Conservation (phyloP, 2,329 filamentous ascomycete genomes). For the Fusarium keratoplasticum region DNA sequence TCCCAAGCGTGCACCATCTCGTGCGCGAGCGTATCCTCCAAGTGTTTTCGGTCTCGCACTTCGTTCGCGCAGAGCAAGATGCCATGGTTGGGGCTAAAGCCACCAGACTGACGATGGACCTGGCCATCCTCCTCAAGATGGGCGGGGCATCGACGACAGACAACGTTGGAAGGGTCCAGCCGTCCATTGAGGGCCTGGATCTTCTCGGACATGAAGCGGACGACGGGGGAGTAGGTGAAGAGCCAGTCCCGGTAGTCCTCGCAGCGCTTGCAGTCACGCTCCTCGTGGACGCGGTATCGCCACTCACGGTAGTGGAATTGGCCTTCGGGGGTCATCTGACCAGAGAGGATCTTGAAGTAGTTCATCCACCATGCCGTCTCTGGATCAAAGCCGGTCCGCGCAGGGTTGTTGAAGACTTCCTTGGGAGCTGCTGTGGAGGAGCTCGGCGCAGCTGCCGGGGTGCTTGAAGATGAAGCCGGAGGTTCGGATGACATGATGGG, state of each 20-base stretch:
- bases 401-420: slow-evolving; percentile 67
- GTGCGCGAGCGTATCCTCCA: slow-evolving; percentile 95
- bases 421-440: slow-evolving; percentile 34
- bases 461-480: slow-evolving; percentile 15
- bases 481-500: slow-evolving; percentile 37
- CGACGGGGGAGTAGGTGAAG: slow-evolving; percentile 83
- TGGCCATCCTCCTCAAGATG: slow-evolving; percentile 67
- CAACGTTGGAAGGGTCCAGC: slow-evolving; percentile 79
- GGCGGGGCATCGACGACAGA: slow-evolving; percentile 81
- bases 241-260: slow-evolving; percentile 87
- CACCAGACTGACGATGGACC: slow-evolving; percentile 76
- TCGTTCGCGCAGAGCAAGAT: slow-evolving; percentile 95
- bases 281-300: slow-evolving; percentile 80
- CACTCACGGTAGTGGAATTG: slow-evolving; percentile 81
- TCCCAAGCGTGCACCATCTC: slow-evolving; percentile 99
- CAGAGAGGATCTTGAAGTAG: slow-evolving; percentile 85
- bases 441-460: slow-evolving; percentile 33
- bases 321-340: slow-evolving; percentile 76
- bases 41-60: slow-evolving; percentile 79
- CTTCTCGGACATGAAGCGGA: slow-evolving; percentile 88
- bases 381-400: slow-evolving; percentile 73
- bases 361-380: slow-evolving; percentile 77
- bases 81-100: slow-evolving; percentile 87
- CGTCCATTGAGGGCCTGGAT: slow-evolving; percentile 82
- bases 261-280: slow-evolving; percentile 81